These are phyloP conservation scores for Backusella liffmaniae DNA, from an alignment of 192 early-diverging fungal species.

Conservation along the genomic window DNA sequence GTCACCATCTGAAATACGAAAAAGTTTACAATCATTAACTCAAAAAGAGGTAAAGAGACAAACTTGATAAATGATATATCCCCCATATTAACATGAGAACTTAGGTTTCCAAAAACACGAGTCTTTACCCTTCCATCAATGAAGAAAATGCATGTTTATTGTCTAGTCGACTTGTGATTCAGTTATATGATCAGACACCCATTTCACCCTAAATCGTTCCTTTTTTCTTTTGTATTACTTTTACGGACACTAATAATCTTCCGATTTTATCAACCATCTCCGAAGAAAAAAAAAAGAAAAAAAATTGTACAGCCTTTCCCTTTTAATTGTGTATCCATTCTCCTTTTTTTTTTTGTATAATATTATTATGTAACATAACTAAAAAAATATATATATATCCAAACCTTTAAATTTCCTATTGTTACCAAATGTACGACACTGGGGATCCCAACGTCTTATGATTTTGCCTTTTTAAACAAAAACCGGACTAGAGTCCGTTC, in stretches of 20 bases:
- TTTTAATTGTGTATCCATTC: not conserved
- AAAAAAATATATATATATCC: not conserved
- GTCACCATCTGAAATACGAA: not conserved
- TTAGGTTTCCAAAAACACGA: not conserved
- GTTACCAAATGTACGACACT: not conserved
- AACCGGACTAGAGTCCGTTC: not conserved
- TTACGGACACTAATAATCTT: not conserved
- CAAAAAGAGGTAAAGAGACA: constrained; percentile 3
- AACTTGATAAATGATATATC: not conserved
- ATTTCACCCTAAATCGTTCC: constrained; percentile 17
- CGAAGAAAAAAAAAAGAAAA: not conserved
- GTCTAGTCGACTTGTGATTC: constrained; percentile 20
- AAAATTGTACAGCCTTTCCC: not conserved
- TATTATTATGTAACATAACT: not conserved
- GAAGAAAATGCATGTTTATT: constrained; percentile 17
- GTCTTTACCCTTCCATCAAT: constrained; percentile 14
- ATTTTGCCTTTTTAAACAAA: not conserved
- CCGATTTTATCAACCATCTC: not conserved
- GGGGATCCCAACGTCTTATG: not conserved
- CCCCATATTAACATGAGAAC: not conserved
- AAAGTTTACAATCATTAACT: constrained; percentile 3
- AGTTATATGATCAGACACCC: constrained; percentile 29
- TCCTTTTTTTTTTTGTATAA: not conserved
- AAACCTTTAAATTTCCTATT: not conserved
- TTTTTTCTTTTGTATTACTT: not conserved